Percentiles rank a stretch among this genome's conserved stretches.
Evolutionary conservation across 208 protist species (phyloP).

Genomic region (Acanthamoeba triangularis): DNA sequence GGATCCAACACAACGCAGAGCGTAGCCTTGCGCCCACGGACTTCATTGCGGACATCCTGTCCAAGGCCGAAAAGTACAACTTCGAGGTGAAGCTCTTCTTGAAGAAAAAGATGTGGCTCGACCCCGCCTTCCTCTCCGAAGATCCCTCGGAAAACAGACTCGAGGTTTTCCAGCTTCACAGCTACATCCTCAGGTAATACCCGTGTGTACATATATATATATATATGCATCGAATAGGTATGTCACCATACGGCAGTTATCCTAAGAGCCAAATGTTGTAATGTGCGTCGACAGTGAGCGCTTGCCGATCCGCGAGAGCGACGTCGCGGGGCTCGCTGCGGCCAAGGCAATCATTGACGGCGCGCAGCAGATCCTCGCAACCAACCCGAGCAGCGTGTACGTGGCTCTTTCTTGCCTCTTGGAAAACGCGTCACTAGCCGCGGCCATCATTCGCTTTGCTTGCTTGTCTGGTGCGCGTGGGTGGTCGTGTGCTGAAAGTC

Average conservation of each 20-base stretch:
- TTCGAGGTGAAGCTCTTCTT: constrained; percentile 9
- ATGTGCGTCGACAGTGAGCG: not conserved
- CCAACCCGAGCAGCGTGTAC: not conserved
- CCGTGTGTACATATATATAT: not conserved
- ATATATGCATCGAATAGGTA: no score
- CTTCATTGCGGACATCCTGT: constrained; percentile 11
- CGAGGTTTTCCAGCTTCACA: constrained; percentile 26
- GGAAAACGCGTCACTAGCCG: not conserved
- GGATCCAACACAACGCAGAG: not conserved
- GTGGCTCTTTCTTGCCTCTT: not conserved
- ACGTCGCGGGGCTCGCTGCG: not conserved
- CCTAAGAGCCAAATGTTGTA: no score
- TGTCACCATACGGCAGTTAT: no score
- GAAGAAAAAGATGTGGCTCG: constrained; percentile 48
- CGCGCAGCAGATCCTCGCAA: not conserved
- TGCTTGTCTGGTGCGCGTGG: no score
- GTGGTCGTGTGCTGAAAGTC: not conserved
- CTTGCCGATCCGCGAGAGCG: not conserved
- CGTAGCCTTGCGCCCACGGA: not conserved
- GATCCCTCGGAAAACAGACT: constrained; percentile 5
- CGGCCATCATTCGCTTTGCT: not conserved
- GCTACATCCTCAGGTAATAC: not conserved
- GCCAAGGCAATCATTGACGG: not conserved
- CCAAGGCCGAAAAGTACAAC: constrained; percentile 13
- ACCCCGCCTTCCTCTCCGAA: not conserved